Evolutionary conservation across 2,329 filamentous ascomycete species (phyloP).

Genomic region (Ophiostoma tasmaniense): DNA sequence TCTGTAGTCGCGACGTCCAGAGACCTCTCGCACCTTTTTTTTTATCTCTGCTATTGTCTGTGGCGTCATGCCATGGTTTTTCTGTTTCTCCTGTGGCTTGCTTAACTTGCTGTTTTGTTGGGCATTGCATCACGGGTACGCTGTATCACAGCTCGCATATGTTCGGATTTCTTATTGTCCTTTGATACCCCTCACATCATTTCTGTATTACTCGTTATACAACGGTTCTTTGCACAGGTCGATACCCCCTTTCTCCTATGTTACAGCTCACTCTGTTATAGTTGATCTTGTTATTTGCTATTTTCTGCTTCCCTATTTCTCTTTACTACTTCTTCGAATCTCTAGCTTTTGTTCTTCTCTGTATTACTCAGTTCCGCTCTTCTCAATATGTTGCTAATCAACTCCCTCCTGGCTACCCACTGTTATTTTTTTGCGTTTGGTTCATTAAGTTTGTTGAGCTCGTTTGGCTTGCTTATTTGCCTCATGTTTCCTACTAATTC

Average conservation of each 20-base stretch:
- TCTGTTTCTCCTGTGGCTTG: background rate
- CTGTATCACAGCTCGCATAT: background rate
- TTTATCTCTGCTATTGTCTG: background rate
- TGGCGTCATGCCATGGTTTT: background rate
- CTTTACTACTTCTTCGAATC: background rate
- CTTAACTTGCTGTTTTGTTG: conserved; percentile 5
- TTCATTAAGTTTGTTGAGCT: background rate
- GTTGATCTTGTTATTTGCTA: background rate
- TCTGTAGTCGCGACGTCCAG: background rate
- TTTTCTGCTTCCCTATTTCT: background rate
- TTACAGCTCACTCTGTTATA: background rate
- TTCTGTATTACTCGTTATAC: conserved; percentile 6
- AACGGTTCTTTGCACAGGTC: conserved; percentile 1
- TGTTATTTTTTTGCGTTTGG: background rate
- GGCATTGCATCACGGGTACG: conserved; percentile 15
- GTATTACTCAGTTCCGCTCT: background rate
- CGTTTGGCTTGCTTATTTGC: background rate
- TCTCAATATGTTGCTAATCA: background rate
- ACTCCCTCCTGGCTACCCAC: background rate
- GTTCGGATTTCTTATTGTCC: background rate
- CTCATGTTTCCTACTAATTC: background rate
- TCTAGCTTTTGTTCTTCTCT: background rate
- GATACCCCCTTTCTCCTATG: conserved; percentile 2
- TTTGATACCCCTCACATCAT: conserved; percentile 20
- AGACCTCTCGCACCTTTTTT: background rate